A percentile compares a stretch with the other conserved stretches of the same genome.
Evolutionary conservation across 1,284 basidiomycete genomes (phyloP).

Genomic region (Athelia sp.): DNA sequence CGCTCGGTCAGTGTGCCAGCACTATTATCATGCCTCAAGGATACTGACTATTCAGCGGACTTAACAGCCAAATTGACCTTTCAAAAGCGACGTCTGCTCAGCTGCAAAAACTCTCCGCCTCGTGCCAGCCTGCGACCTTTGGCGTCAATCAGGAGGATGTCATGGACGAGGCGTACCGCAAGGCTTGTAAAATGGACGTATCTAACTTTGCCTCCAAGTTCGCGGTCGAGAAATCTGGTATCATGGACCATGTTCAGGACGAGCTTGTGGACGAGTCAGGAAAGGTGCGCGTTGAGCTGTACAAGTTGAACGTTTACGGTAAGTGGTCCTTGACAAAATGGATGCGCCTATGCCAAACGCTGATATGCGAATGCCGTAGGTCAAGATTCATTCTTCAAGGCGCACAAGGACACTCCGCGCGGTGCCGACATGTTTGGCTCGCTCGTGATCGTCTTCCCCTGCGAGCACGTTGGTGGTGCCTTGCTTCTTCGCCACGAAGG

Average conservation of each 20-base stretch:
- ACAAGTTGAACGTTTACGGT: slow-evolving; percentile 31
- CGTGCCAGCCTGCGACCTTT: slow-evolving; percentile 26
- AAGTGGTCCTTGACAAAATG: slow-evolving; percentile 1
- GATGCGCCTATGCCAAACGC: neutral
- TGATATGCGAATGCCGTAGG: slow-evolving; percentile 11
- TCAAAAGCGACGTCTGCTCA: neutral
- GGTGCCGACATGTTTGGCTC: slow-evolving; percentile 24
- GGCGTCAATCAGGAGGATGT: slow-evolving; percentile 22
- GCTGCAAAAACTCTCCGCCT: slow-evolving; percentile 8
- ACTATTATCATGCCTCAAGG: neutral
- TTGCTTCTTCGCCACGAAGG: slow-evolving; percentile 24
- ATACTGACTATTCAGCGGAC: neutral
- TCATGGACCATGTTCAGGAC: slow-evolving; percentile 17
- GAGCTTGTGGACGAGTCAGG: slow-evolving; percentile 15
- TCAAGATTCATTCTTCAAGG: slow-evolving; percentile 12
- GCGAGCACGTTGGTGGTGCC: slow-evolving; percentile 31
- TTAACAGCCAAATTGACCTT: neutral
- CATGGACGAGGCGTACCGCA: slow-evolving; percentile 27
- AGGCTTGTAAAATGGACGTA: slow-evolving; percentile 27
- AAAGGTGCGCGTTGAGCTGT: slow-evolving; percentile 18
- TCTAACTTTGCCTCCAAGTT: slow-evolving; percentile 21
- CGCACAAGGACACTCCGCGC: slow-evolving; percentile 23
- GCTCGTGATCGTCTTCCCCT: slow-evolving; percentile 35
- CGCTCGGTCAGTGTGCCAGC: neutral
- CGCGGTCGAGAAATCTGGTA: slow-evolving; percentile 15